Conservation (phyloP, 2,329 filamentous ascomycete species). For the Aspergillus piperis region DNA sequence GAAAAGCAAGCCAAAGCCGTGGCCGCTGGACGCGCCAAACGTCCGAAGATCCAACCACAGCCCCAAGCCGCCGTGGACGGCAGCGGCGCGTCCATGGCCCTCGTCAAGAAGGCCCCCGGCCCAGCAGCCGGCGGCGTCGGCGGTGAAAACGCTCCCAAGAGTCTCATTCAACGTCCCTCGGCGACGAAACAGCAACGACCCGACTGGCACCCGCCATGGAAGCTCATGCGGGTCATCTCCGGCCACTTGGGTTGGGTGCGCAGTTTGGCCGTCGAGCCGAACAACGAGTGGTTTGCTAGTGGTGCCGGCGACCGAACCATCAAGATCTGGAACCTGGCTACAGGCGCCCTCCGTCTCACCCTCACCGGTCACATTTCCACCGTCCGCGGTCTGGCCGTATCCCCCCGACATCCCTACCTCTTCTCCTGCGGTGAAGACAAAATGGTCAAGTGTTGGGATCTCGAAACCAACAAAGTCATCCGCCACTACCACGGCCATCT, state of each 20-base stretch:
- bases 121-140: slow-evolving; percentile 35
- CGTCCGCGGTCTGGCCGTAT: slow-evolving; percentile 87
- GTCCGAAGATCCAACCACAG: slow-evolving; percentile 55
- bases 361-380: slow-evolving; percentile 94
- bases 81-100: slow-evolving; percentile 56
- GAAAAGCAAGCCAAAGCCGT: slow-evolving; percentile 72
- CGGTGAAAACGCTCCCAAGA: slow-evolving; percentile 54
- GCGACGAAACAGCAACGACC: slow-evolving; percentile 70
- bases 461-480: slow-evolving; percentile 99
- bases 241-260: slow-evolving; percentile 96
- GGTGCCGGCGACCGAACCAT: slow-evolving; percentile 95
- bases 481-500: slow-evolving; percentile 96
- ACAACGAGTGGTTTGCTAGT: slow-evolving; percentile 96
- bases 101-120: slow-evolving; percentile 47
- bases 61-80: slow-evolving; percentile 53
- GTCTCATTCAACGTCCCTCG: slow-evolving; percentile 64
- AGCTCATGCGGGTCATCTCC: slow-evolving; percentile 95
- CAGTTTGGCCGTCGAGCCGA: slow-evolving; percentile 84
- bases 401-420: slow-evolving; percentile 89
- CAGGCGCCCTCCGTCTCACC: slow-evolving; percentile 79
- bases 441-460: slow-evolving; percentile 99
- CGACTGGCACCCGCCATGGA: slow-evolving; percentile 98
- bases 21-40: slow-evolving; percentile 64
- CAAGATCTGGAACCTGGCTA: slow-evolving; percentile 97
- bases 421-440: slow-evolving; percentile 99